Conservation (phyloP, 768 basidiomycete species). For the Chalciporus pseudorubinellus region DNA sequence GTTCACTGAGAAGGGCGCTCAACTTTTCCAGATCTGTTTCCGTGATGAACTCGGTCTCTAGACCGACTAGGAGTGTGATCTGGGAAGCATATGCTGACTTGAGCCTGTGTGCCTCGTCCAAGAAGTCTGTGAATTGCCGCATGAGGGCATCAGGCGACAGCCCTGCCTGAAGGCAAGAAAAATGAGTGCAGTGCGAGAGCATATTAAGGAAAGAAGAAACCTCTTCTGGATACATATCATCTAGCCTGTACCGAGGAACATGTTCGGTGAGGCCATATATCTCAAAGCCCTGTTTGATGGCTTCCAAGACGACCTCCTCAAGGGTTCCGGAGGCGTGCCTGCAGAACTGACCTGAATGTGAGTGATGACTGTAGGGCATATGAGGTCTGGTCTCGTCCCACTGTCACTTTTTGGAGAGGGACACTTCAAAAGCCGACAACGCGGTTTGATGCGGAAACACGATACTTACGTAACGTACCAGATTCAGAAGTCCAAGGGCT, state of each 20-base stretch:
- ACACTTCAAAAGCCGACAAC: not conserved
- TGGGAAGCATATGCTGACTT: slow-evolving; percentile 56
- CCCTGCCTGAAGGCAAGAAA: slow-evolving; percentile 44
- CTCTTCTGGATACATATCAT: slow-evolving; percentile 96
- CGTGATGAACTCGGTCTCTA: slow-evolving; percentile 92
- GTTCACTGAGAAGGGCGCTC: slow-evolving; percentile 45
- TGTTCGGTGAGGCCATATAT: slow-evolving; percentile 91
- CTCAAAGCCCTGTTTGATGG: slow-evolving; percentile 74
- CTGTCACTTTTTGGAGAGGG: not conserved
- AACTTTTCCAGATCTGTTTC: slow-evolving; percentile 59
- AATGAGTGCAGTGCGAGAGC: slow-evolving; percentile 12
- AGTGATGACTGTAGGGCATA: slow-evolving; percentile 80
- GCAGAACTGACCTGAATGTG: slow-evolving; percentile 93
- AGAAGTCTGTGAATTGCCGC: slow-evolving; percentile 68
- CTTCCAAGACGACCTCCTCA: slow-evolving; percentile 78
- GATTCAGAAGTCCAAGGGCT: no score
- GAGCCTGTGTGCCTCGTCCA: slow-evolving; percentile 77
- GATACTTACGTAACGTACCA: slow-evolving; percentile 3
- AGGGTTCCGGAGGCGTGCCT: slow-evolving; percentile 81
- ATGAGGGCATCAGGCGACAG: slow-evolving; percentile 50
- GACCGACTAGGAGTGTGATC: slow-evolving; percentile 80
- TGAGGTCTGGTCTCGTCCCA: not conserved
- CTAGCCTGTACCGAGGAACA: slow-evolving; percentile 76
- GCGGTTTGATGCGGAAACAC: not conserved
- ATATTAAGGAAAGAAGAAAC: slow-evolving; percentile 39